A percentile compares a stretch with the other conserved stretches of the same genome.
These are phyloP conservation scores for Fraxinus velutina DNA, from an alignment of 305 asterid species.

Conservation along the genomic window DNA sequence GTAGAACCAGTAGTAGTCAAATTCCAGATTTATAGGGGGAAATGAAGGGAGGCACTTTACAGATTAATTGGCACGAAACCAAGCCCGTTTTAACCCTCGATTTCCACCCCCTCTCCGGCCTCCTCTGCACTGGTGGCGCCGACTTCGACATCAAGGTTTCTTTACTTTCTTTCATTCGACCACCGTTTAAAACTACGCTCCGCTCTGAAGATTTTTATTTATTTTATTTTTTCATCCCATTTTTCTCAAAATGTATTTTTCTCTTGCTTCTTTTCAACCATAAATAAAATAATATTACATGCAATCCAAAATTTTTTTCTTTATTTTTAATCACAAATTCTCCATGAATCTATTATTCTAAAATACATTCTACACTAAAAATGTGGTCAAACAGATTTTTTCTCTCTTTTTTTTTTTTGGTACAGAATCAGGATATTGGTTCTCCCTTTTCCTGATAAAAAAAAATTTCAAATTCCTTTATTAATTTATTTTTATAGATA, in stretches of 20 bases:
- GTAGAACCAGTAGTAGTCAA: not conserved
- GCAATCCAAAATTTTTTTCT: not conserved
- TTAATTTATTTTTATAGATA: not conserved
- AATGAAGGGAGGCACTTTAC: slow-evolving; percentile 90
- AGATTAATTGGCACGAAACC: slow-evolving; percentile 96
- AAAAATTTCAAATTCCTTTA: not conserved
- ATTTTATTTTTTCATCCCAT: not conserved
- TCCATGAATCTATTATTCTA: not conserved
- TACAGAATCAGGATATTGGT: not conserved
- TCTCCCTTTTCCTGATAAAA: not conserved
- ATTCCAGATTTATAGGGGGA: not conserved
- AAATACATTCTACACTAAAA: not conserved
- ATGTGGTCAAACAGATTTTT: not conserved
- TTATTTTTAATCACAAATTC: not conserved
- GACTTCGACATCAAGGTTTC: slow-evolving; percentile 87
- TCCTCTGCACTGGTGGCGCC: slow-evolving; percentile 93
- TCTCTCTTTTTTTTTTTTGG: not conserved
- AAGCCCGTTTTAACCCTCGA: slow-evolving; percentile 92
- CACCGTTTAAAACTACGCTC: not conserved
- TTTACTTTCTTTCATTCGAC: not conserved
- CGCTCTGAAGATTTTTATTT: not conserved
- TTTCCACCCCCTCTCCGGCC: slow-evolving; percentile 67
- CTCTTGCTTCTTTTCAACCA: not conserved
- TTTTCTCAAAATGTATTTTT: not conserved
- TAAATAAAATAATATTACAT: too few relatives aligned